Conservation (phyloP, 2,329 filamentous ascomycete genomes). For the Colletotrichum liriopes region DNA sequence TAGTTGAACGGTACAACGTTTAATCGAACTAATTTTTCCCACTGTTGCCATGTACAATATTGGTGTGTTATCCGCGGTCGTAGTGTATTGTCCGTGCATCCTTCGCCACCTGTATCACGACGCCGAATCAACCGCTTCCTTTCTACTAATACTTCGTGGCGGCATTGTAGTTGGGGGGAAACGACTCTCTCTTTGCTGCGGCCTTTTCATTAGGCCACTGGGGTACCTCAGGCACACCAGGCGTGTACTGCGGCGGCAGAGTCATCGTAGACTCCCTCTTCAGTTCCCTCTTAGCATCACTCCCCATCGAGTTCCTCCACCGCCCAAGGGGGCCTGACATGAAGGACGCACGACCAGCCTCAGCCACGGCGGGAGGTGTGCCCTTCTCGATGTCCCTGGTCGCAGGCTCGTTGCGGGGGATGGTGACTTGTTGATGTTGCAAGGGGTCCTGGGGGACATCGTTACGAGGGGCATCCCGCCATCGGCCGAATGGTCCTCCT, state of each 20-base stretch:
- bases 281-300: background rate
- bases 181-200: background rate
- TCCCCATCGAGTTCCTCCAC: constrained; percentile 13
- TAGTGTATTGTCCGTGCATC: background rate
- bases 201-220: background rate
- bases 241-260: constrained; percentile 23
- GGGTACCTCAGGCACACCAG: constrained; percentile 8
- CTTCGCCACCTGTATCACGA: background rate
- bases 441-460: background rate
- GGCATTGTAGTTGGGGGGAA: constrained; percentile 30
- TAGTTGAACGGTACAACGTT: background rate
- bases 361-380: background rate
- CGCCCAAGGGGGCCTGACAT: constrained; percentile 20
- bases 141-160: constrained; percentile 19
- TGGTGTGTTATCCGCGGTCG: background rate
- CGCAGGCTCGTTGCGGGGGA: background rate
- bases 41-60: background rate
- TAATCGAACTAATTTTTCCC: background rate
- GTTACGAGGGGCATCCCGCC: constrained; percentile 15
- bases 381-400: constrained; percentile 18
- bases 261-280: constrained; percentile 23
- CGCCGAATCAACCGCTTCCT: background rate
- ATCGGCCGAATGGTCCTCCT: constrained; percentile 5
- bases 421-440: background rate
- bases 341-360: constrained; percentile 21